Base-by-base conservation (phyloP, 768 basidiomycete species). In the Collybiopsis confluens region DNA sequence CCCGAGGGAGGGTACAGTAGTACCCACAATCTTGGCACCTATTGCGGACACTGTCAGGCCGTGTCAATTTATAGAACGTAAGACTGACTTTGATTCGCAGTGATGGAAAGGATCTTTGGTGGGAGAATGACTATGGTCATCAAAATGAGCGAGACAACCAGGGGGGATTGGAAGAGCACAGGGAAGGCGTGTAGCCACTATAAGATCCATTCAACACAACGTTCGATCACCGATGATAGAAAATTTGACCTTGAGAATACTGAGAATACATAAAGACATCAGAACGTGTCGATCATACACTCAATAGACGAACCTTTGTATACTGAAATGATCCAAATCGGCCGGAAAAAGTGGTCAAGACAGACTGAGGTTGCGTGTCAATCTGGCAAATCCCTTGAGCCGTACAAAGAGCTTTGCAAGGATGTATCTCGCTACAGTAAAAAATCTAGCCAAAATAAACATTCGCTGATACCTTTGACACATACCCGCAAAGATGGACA, bases 261-360 rank as follows among this genome's bases (percentile, higher is more conserved):
- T 83, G 41, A 11, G n/a, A 42, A 26, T 18, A 30, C 15, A 36
- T 43, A 18, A 6, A 6, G n/a, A 46, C 5, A 40, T 40, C 18
- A 9, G 1, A 37, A 1, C 18, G 23, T 28, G 21, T 18, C n/a
- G 28, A 26, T 44, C 24, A 36, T 50, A 20, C 27, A 7, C 26
- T 33, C 18, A 26, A 52, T 18, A 8, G 8, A 55, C 61, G 24
- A 47, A 80, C 84, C 72, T 85, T 85, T 0, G 85, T 86, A 47
- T 81, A 86, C 59, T 80, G 76, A 59, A 84, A 86, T 1, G 76
- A 82, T 55, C 83, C 80, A 45, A 84, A 78, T 54, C 64, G 69
- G 0, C 83, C 85, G 0, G 75, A 77, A 57, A 85, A 86, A 0
- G 81, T 83, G 4, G 82, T 80, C 59, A 83, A 78, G 30, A 86